Percentiles rank a stretch among this genome's conserved stretches.
These are phyloP conservation scores for Biscogniauxia sp. DNA, from an alignment of 2,329 filamentous ascomycete species.

Conservation along the genomic window DNA sequence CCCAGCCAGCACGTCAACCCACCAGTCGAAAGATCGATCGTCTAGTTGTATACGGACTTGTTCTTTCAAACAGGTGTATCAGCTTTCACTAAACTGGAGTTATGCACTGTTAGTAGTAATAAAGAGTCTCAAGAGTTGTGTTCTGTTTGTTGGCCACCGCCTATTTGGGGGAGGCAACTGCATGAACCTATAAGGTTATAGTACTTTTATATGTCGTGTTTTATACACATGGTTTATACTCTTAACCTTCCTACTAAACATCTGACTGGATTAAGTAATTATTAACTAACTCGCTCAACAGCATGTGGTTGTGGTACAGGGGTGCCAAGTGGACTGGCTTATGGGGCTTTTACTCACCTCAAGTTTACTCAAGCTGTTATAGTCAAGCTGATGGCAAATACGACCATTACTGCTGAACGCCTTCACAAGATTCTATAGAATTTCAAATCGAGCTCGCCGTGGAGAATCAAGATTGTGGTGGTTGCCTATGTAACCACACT, in stretches of 20 bases:
- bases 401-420: constrained; percentile 42
- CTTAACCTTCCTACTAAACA: constrained; percentile 9
- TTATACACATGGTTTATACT: neutral
- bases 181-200: neutral
- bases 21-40: constrained; percentile 39
- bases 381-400: constrained; percentile 44
- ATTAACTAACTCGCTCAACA: neutral
- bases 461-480: constrained; percentile 37
- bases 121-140: constrained; percentile 41
- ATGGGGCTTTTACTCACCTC: constrained; percentile 42
- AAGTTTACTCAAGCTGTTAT: constrained; percentile 40
- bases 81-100: constrained; percentile 46
- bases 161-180: neutral
- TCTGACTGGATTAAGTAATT: constrained; percentile 25
- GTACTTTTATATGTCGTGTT: neutral
- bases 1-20: constrained; percentile 42
- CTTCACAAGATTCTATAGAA: constrained; percentile 33
- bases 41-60: constrained; percentile 42
- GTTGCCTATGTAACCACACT: constrained; percentile 36
- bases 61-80: constrained; percentile 47
- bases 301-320: constrained; percentile 7
- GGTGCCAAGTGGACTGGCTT: constrained; percentile 43
- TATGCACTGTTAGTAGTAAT: constrained; percentile 41
- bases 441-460: constrained; percentile 20
- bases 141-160: neutral